phyloP scores from a whole-genome alignment of 2,329 filamentous ascomycete genomes.

The Sclerotinia subarctica region DNA sequence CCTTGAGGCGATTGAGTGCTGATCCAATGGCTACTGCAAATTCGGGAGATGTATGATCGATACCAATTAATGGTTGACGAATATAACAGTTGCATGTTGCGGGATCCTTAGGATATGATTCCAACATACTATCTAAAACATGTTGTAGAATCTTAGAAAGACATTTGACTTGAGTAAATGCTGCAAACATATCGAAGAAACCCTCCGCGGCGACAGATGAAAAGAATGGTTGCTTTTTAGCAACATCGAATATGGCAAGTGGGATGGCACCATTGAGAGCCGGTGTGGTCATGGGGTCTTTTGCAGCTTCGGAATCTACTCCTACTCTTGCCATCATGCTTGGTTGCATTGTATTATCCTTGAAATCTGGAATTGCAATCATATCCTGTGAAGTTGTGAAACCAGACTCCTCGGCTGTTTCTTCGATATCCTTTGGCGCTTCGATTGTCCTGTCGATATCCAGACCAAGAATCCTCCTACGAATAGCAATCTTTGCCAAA shows the following conservation, averaged over 20 bases:
- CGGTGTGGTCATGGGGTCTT: constrained; percentile 57
- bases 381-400: constrained; percentile 45
- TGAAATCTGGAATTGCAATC: constrained; percentile 56
- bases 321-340: constrained; percentile 51
- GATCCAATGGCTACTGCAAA: constrained; percentile 71
- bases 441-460: constrained; percentile 47
- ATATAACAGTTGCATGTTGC: constrained; percentile 69
- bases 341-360: constrained; percentile 44
- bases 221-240: constrained; percentile 73
- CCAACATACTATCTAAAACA: constrained; percentile 63
- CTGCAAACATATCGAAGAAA: constrained; percentile 77
- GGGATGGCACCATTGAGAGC: constrained; percentile 92
- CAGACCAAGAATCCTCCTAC: constrained; percentile 65
- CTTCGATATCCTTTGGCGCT: constrained; percentile 46
- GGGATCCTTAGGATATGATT: constrained; percentile 57
- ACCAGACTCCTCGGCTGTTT: constrained; percentile 42
- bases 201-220: constrained; percentile 62
- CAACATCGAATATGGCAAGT: constrained; percentile 83
- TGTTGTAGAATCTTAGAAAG: constrained; percentile 67
- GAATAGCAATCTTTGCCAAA: constrained; percentile 73
- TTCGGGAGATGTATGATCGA: constrained; percentile 59
- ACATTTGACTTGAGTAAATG: constrained; percentile 65
- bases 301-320: constrained; percentile 44
- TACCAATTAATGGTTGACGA: constrained; percentile 64
- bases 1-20: constrained; percentile 61